Evolutionary conservation across 2,329 filamentous ascomycete genomes (phyloP), one percentile per base, ranked within the genome.

Genomic region (Plenodomus lindquistii): DNA sequence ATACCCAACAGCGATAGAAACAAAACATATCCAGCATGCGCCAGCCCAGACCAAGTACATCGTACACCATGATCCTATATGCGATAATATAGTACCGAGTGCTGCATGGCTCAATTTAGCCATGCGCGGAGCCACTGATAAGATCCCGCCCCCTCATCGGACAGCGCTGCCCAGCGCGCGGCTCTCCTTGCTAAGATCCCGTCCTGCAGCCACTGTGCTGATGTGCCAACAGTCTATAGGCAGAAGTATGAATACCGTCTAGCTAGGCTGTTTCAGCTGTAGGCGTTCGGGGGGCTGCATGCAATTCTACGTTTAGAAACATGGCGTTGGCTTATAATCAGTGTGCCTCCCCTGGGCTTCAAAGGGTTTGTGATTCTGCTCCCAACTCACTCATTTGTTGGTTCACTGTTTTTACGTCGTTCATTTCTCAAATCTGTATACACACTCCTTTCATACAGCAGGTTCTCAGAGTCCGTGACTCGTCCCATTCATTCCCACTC

Each of bases 381-480:
- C 48, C 45, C 55, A 54, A 54, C 55, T 44, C 57, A 59, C 50
- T 34, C 41, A 51, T 48, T 57, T 56, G 46, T 54, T 54, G 55
- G 60, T 54, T 48, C 63, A 60, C 31, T 50, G 39, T 16, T 36
- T 11, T 34, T 29, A 21, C 44, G 44, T 44, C 44, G 37, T 35
- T 35, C 18, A 19, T 24, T 67, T 69, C 51, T 49, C 55, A 7
- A 31, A 15, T 15, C n/a, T n/a, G n/a, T 52, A 40, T 44, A 53
- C 46, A 60, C 60, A 52, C 59, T 66, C 62, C 40, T 65, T 67
- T 61, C 44, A 56, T 42, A 45, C 37, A 22, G 42, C 43, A 34
- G 45, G 35, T 36, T 42, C 45, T 41, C 55, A 50, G 65, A 67
- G 67, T 70, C 61, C 54, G 67, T 67, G 65, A 69, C 66, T 70